phyloP scores from a whole-genome alignment of 177 flowering plant genomes.

The Vitis hybrid region DNA sequence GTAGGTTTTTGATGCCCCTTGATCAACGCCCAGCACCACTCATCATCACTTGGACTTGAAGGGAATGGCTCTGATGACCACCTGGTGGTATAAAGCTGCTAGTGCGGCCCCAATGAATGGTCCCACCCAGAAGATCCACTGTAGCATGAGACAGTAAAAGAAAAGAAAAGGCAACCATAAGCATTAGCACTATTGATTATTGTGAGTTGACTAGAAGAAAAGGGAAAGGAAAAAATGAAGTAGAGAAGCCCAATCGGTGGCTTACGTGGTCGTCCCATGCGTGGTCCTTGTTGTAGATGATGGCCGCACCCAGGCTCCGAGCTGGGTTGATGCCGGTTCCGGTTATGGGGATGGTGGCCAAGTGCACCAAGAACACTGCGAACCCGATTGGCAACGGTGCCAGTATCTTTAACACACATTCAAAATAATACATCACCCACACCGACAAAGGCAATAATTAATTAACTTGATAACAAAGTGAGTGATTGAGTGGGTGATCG shows the following conservation, averaged over 20 bases:
- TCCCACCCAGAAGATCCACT: slow-evolving; percentile 20
- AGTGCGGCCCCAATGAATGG: slow-evolving; percentile 18
- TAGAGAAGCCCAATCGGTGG: not conserved
- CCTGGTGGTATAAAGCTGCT: slow-evolving; percentile 16
- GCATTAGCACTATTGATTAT: too few relatives aligned
- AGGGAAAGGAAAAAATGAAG: not conserved
- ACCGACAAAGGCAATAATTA: not conserved
- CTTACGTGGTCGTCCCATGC: slow-evolving; percentile 41
- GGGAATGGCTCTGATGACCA: slow-evolving; percentile 15
- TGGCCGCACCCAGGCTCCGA: slow-evolving; percentile 41
- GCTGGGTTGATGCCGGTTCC: slow-evolving; percentile 50
- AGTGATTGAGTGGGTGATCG: too few relatives aligned
- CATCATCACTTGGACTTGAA: slow-evolving; percentile 39
- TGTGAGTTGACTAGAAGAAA: not conserved
- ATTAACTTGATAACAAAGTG: too few relatives aligned
- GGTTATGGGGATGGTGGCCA: slow-evolving; percentile 36
- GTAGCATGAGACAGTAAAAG: not conserved
- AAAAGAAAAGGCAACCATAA: not conserved
- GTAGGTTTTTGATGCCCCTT: too few relatives aligned
- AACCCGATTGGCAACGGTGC: slow-evolving; percentile 43
- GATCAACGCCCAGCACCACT: too few relatives aligned
- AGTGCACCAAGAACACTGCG: slow-evolving; percentile 39
- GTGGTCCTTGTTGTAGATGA: slow-evolving; percentile 26
- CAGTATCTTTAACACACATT: slow-evolving; percentile 22
- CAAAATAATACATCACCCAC: not conserved